Percentiles rank a stretch among this genome's conserved stretches.
Conservation (phyloP, 495 filamentous ascomycete genomes). For the Aspergillus carlsbadensis region DNA sequence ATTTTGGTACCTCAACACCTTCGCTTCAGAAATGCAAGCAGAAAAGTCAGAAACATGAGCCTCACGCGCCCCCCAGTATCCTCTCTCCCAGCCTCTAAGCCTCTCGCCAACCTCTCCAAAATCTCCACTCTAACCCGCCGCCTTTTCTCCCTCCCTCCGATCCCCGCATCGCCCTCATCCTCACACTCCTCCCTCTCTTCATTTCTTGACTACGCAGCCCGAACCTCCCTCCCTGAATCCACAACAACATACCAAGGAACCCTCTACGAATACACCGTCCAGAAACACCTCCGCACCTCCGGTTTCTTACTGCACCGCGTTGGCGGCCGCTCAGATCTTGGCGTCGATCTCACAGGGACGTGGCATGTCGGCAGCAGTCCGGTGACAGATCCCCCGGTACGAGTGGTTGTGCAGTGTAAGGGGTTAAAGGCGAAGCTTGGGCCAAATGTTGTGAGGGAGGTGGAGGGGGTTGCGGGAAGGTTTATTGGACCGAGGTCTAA, state of each 20-base stretch:
- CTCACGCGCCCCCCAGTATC: too few relatives aligned
- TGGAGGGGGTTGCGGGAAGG: slow-evolving; percentile 77
- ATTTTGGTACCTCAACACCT: too few relatives aligned
- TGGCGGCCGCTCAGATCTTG: slow-evolving; percentile 72
- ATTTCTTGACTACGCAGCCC: slow-evolving; percentile 70
- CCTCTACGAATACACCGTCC: slow-evolving; percentile 73
- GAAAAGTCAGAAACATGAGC: too few relatives aligned
- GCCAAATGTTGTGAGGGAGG: slow-evolving; percentile 73
- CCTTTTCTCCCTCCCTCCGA: slow-evolving; percentile 37
- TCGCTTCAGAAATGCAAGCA: background rate
- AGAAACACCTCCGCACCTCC: slow-evolving; percentile 55
- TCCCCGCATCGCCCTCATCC: slow-evolving; percentile 45
- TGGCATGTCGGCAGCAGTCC: slow-evolving; percentile 51
- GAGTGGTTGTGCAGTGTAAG: slow-evolving; percentile 83
- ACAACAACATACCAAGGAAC: slow-evolving; percentile 48
- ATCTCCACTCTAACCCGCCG: slow-evolving; percentile 28
- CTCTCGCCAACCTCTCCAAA: slow-evolving; percentile 23
- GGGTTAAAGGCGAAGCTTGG: slow-evolving; percentile 51
- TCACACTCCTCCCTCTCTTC: slow-evolving; percentile 66
- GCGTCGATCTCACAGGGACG: slow-evolving; percentile 80
- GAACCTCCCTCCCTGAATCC: slow-evolving; percentile 34
- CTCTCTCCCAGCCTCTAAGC: slow-evolving; percentile 19
- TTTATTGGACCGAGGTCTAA: slow-evolving; percentile 69
- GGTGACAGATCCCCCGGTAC: slow-evolving; percentile 38
- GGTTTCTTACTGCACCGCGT: slow-evolving; percentile 69